phyloP scores from a whole-genome alignment of 192 early-diverging fungal species.

The Mortierella antarctica region DNA sequence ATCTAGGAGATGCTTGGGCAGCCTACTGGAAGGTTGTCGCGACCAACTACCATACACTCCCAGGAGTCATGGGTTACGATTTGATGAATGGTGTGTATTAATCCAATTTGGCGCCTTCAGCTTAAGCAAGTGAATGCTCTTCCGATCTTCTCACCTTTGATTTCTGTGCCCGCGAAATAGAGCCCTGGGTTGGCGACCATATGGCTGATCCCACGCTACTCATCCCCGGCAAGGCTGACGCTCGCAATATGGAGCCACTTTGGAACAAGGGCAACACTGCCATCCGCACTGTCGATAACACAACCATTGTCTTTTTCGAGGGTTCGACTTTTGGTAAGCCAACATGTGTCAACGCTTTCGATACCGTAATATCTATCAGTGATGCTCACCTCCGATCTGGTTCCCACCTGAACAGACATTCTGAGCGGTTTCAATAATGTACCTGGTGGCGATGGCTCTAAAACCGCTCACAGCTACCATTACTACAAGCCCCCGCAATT shows the following conservation, averaged over 20 bases:
- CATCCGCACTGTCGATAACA: constrained; percentile 64
- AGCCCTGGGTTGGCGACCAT: constrained; percentile 66
- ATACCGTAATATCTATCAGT: background rate
- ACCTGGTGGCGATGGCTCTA: constrained; percentile 61
- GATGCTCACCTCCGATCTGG: background rate
- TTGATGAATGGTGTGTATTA: constrained; percentile 61
- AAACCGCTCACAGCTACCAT: constrained; percentile 62
- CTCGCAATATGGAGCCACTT: constrained; percentile 60
- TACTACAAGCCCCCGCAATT: constrained; percentile 65
- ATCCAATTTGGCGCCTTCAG: background rate
- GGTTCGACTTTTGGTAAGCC: constrained; percentile 60
- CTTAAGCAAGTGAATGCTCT: background rate
- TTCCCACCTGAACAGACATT: constrained; percentile 20
- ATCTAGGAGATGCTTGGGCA: constrained; percentile 64
- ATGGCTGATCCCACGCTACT: constrained; percentile 57
- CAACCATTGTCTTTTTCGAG: constrained; percentile 67
- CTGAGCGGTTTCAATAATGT: constrained; percentile 57
- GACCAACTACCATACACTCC: constrained; percentile 52
- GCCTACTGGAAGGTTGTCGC: constrained; percentile 69
- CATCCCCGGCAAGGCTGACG: constrained; percentile 57
- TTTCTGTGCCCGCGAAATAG: constrained; percentile 6
- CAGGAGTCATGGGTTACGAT: constrained; percentile 72
- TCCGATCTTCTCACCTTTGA: background rate
- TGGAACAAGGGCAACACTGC: constrained; percentile 59
- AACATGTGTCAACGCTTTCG: background rate